Evolutionary conservation across 345 rosid genomes (phyloP).

Genomic region (Populus simonii): DNA sequence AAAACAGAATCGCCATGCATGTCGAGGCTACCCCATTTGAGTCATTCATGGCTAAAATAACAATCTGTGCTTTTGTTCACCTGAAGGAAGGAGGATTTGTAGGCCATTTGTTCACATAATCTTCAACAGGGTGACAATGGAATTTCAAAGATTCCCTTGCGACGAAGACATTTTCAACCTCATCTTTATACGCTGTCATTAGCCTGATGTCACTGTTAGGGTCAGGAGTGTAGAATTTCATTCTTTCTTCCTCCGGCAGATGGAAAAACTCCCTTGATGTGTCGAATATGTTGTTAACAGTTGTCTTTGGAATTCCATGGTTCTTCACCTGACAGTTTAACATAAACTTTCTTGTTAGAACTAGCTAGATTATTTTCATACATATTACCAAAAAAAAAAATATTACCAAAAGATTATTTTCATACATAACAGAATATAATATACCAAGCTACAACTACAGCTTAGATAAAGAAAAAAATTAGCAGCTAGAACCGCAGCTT

Average conservation of each 20-base stretch:
- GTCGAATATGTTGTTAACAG: neutral
- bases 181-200: neutral
- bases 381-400: no score
- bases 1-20: no score
- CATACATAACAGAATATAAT: no score
- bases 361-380: neutral
- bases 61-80: neutral
- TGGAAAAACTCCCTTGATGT: neutral
- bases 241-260: neutral
- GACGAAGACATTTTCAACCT: neutral
- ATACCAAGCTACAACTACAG: neutral
- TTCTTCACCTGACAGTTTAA: neutral
- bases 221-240: neutral
- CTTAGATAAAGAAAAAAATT: neutral
- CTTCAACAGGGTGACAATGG: neutral
- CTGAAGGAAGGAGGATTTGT: neutral
- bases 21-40: no score
- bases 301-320: neutral
- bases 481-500: neutral
- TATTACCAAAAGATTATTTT: neutral
- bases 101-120: neutral
- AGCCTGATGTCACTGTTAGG: neutral
- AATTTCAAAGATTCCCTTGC: neutral
- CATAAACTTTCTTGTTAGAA: neutral
- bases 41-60: no score